A percentile compares a stretch with the other conserved stretches of the same genome.
These are phyloP conservation scores for Lindgomyces ingoldianus DNA, from an alignment of 495 filamentous ascomycete genomes.

Conservation along the genomic window DNA sequence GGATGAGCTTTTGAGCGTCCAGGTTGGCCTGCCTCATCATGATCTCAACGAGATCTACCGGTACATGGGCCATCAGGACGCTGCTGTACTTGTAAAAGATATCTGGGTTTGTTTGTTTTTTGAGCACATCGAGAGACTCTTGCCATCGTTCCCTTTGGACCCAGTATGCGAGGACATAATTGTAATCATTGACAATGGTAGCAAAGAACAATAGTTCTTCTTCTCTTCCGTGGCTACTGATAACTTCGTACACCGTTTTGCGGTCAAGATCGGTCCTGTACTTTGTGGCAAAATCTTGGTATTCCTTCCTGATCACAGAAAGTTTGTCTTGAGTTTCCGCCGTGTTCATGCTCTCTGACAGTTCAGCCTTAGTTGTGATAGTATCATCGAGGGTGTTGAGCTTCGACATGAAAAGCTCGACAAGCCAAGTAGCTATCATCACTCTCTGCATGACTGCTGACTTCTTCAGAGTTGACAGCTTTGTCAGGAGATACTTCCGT, in stretches of 20 bases:
- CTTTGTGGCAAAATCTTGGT: constrained; percentile 80
- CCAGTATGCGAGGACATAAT: constrained; percentile 96
- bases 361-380: constrained; percentile 83
- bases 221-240: constrained; percentile 92
- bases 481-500: constrained; percentile 83
- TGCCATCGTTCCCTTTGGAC: constrained; percentile 92
- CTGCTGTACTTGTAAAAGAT: constrained; percentile 95
- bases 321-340: constrained; percentile 74
- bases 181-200: constrained; percentile 81
- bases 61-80: constrained; percentile 88
- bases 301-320: constrained; percentile 67
- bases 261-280: constrained; percentile 84
- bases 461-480: constrained; percentile 80
- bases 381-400: constrained; percentile 92
- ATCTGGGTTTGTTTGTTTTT: constrained; percentile 85
- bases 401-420: constrained; percentile 97
- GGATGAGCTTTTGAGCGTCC: constrained; percentile 85
- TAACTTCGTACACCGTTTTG: constrained; percentile 92
- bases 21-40: constrained; percentile 89
- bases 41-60: constrained; percentile 84
- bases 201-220: constrained; percentile 91
- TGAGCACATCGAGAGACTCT: constrained; percentile 84
- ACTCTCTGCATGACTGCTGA: constrained; percentile 84
- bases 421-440: constrained; percentile 93
- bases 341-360: constrained; percentile 68